A percentile compares a stretch with the other conserved stretches of the same genome.
These are phyloP conservation scores for Pseudonectria foliicola DNA, from an alignment of 2,329 filamentous ascomycete genomes.

Conservation along the genomic window DNA sequence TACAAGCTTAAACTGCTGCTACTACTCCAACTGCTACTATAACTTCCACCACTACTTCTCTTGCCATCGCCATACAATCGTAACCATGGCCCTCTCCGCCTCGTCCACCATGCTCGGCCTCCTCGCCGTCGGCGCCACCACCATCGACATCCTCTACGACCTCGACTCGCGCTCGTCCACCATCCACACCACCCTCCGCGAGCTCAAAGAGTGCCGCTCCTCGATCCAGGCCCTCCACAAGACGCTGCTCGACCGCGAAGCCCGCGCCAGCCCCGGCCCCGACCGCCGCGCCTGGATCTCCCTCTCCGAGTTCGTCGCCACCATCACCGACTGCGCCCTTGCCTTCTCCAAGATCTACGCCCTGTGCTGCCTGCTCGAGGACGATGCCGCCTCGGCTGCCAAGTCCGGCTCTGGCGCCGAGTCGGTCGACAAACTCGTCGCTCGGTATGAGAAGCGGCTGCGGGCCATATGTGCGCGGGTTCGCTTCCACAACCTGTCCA, in stretches of 20 bases:
- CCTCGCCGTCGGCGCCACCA: slow-evolving; percentile 27
- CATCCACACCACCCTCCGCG: slow-evolving; percentile 26
- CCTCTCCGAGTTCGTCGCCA: slow-evolving; percentile 28
- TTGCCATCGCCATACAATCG: background rate
- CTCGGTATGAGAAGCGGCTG: slow-evolving; percentile 20
- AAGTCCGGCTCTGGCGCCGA: slow-evolving; percentile 9
- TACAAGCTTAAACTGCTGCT: no score
- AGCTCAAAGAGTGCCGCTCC: slow-evolving; percentile 31
- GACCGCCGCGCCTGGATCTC: slow-evolving; percentile 30
- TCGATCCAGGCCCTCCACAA: slow-evolving; percentile 31
- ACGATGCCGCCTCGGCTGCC: slow-evolving; percentile 10
- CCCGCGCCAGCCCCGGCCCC: slow-evolving; percentile 26
- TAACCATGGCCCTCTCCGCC: slow-evolving; percentile 23
- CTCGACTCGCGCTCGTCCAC: slow-evolving; percentile 24
- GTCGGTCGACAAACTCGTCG: slow-evolving; percentile 6
- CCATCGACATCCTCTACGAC: slow-evolving; percentile 29
- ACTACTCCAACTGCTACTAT: no score
- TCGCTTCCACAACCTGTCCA: slow-evolving; percentile 32
- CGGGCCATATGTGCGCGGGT: slow-evolving; percentile 26
- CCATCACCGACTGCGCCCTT: slow-evolving; percentile 29
- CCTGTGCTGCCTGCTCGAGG: slow-evolving; percentile 21
- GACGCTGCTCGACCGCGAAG: slow-evolving; percentile 26
- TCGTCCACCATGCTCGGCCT: slow-evolving; percentile 32
- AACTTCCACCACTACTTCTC: no score
- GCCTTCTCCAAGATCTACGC: slow-evolving; percentile 28